A percentile compares a stretch with the other conserved stretches of the same genome.
Evolutionary conservation across 1,139 yeast species (phyloP).

Genomic region (Sugiyamaella xylanicola): DNA sequence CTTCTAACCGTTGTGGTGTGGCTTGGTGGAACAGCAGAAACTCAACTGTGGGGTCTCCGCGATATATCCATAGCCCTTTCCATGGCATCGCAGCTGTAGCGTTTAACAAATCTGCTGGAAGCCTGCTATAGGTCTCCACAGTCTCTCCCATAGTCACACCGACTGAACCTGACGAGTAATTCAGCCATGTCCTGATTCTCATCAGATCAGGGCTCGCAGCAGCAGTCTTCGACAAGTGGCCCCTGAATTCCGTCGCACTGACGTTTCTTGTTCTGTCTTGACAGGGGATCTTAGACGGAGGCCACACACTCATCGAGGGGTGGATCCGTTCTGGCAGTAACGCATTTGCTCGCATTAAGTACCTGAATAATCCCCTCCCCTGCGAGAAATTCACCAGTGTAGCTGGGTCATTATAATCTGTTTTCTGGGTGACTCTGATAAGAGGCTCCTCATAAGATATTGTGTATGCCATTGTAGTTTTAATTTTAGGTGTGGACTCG

Average conservation of each 20-base stretch:
- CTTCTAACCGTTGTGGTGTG: constrained; percentile 32
- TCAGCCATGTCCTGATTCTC: constrained; percentile 20
- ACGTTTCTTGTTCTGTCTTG: constrained; percentile 31
- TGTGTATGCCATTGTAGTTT: constrained; percentile 4
- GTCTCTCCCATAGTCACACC: constrained; percentile 21
- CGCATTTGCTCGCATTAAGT: constrained; percentile 29
- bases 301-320: constrained; percentile 35
- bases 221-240: constrained; percentile 24
- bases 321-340: constrained; percentile 26
- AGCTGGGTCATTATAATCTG: constrained; percentile 21
- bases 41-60: constrained; percentile 32
- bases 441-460: constrained; percentile 17
- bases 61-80: constrained; percentile 38
- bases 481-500: not conserved
- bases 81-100: constrained; percentile 26
- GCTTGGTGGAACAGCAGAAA: constrained; percentile 35
- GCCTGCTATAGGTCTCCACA: constrained; percentile 29
- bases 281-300: constrained; percentile 32
- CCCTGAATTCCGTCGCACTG: constrained; percentile 31
- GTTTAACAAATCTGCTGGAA: constrained; percentile 20
- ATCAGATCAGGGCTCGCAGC: constrained; percentile 21
- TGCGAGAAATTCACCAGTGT: constrained; percentile 16
- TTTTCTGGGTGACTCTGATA: constrained; percentile 6
- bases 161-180: constrained; percentile 2
- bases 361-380: constrained; percentile 18